Base-by-base conservation (phyloP, 2,329 filamentous ascomycete species). In the Aschersonia sp. region DNA sequence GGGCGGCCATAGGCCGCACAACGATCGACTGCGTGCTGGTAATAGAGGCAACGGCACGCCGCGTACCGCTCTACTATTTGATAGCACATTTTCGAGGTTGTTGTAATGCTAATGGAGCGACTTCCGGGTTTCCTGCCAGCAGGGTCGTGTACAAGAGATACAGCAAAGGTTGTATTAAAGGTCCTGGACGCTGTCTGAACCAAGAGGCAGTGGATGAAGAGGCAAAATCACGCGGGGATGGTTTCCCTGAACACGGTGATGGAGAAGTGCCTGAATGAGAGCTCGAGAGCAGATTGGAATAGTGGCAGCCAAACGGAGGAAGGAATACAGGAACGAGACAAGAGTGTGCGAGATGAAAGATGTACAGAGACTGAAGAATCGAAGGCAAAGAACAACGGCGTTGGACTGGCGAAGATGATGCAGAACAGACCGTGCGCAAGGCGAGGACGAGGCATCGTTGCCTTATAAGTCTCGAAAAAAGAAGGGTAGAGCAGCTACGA, bases 21-120 rank as follows among this genome's bases (percentile, higher is more conserved):
- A 51, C 85, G 84, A 60, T 95, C 89, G 57, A 95, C 75, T 45
- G 85, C 81, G 63, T 95, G 89, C 59, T 83, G 76, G 71, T 91
- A 87, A 72, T 95, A 94, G 56, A 91, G 74, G 67, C 89, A 95
- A 53, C 81, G 78, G 74, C 89, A 95, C 48, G 84, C 85, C 48
- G 88, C 82, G 71, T 89, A 95, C 50, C 86, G 75, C 65, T 95
- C 89, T 57, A 91, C 72, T 52, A 95, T 68, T 68, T 89, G 85
- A 60, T 87, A 89, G 61, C 89, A 95, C 89, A 95, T 94, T 52
- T 5, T 42, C 6, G 20, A 2, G 10, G 40, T 42, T 9, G 35
- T 38, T 12, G 12, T 20, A 20, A 20, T 20, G 20, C 20, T 20
- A 20, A 20, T 20, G 20, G 20, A 20, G 20, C 20, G 20, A 20